Evolutionary conservation across 768 basidiomycete species (phyloP), one percentile per base, ranked within the genome.

Genomic region (Neoboletus magnificus): DNA sequence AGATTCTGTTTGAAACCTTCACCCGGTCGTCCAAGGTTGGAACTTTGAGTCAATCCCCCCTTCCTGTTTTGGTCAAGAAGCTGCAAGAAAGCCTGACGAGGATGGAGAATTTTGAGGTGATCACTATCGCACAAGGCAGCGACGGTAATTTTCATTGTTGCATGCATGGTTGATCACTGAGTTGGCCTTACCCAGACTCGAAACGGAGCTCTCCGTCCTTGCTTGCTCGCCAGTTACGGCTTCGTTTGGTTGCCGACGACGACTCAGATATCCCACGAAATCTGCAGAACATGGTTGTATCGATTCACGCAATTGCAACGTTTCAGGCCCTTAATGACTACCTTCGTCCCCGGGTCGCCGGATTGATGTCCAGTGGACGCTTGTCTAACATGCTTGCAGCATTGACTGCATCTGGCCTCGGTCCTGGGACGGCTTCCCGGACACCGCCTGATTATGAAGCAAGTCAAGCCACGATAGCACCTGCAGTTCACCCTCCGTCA

Each of bases 321-420:
- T 93, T 98, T 81, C 93, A 97, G 69, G 94, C 96, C 1, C 80
- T 98, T 30, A 92, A 97, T 65, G 95, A 97, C 70, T 99, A 98
- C 69, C 82, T 98, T 13, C 87, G 93, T 1, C 96, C 96, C 25
- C 83, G 93, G 4, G 87, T 97, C 32, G 78, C 92, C 7, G 91
- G 91, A 0, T 68, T 89, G 23, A 69, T 87, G 48, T 79, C 80
- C 10, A 76, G 80, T 54, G 78, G 79, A 29, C 82, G 93, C 15
- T 73, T 96, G 27, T 88, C 90, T 11, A 87, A 87, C 46, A 93
- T 96, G 87, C 82, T 97, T 45, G 92, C 94, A n/a, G 89, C 93
- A 16, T 78, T 95, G 54, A 85, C 90, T 9, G 85, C 87, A 6
- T 85, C 87, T 30, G 88, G 89, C 1, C 79, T 87, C n/a, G 75